Evolutionary conservation across 2,329 filamentous ascomycete species (phyloP).

Genomic region (Diplodia corticola): DNA sequence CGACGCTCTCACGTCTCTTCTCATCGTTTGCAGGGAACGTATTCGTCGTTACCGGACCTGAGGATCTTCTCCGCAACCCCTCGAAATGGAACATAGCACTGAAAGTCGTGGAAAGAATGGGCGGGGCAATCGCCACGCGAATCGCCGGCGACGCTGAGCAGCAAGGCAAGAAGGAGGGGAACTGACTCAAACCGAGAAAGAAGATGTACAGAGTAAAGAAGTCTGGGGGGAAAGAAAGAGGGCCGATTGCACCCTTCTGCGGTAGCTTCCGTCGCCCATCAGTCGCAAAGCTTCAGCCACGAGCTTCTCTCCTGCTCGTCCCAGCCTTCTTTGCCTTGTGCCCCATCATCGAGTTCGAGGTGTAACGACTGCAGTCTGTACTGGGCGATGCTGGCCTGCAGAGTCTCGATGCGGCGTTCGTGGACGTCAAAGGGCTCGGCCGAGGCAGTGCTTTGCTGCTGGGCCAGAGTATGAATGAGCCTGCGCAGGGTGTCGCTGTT

Average conservation of each 20-base stretch:
- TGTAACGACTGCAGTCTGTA: conserved; percentile 13
- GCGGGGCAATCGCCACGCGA: background rate
- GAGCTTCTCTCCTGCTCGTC: conserved; percentile 10
- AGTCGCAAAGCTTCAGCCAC: conserved; percentile 11
- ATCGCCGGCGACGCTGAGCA: background rate
- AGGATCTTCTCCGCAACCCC: background rate
- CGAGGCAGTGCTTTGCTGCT: conserved; percentile 1
- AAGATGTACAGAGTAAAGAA: background rate
- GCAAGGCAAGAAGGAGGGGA: background rate
- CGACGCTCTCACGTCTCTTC: conserved; percentile 2
- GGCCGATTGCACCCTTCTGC: background rate
- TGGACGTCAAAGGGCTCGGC: conserved; percentile 13
- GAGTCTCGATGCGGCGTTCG: conserved; percentile 16
- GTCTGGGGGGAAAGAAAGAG: background rate
- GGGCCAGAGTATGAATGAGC: conserved; percentile 3
- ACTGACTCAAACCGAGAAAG: background rate
- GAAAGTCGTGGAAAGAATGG: background rate
- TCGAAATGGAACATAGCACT: background rate
- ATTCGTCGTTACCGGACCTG: background rate
- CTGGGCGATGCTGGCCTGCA: conserved; percentile 3
- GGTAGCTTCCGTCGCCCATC: background rate
- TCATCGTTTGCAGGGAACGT: conserved; percentile 1
- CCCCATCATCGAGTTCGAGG: conserved; percentile 10
- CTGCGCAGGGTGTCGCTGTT: background rate
- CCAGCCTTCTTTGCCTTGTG: conserved; percentile 4